A percentile compares a stretch with the other conserved stretches of the same genome.
phyloP scores from a whole-genome alignment of 306 rosid genomes.

The Corylus avellana region DNA sequence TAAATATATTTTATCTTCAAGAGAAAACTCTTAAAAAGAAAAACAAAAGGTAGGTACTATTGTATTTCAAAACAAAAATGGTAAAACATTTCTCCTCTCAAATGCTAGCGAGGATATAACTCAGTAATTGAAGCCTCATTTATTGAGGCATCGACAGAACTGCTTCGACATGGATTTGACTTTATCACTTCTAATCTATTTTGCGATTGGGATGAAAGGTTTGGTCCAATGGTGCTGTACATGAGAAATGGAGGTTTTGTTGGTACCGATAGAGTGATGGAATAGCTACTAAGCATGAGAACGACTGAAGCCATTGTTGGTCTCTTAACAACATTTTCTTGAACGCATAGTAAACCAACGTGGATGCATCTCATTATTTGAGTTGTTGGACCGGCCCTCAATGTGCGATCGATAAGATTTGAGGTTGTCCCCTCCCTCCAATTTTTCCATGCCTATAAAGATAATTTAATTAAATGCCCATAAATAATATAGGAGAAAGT shows the following conservation, averaged over 20 bases:
- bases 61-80: too few relatives aligned
- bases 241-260: background rate
- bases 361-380: conserved; percentile 26
- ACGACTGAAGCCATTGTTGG: background rate
- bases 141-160: background rate
- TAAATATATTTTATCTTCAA: too few relatives aligned
- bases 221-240: background rate
- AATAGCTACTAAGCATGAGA: conserved; percentile 17
- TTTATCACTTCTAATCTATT: too few relatives aligned
- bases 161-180: too few relatives aligned
- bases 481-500: background rate
- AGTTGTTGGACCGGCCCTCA: background rate
- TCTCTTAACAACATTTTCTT: background rate
- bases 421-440: conserved; percentile 8
- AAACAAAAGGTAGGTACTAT: too few relatives aligned
- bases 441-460: conserved; percentile 12
- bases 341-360: conserved; percentile 25
- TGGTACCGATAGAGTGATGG: conserved; percentile 1
- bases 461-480: too few relatives aligned
- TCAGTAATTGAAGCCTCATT: background rate
- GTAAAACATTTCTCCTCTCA: background rate
- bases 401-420: background rate
- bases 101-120: conserved; percentile 12
- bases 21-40: too few relatives aligned
- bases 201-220: background rate